phyloP scores from a whole-genome alignment of 2,329 filamentous ascomycete genomes.

The Trichophyton verrucosum region DNA sequence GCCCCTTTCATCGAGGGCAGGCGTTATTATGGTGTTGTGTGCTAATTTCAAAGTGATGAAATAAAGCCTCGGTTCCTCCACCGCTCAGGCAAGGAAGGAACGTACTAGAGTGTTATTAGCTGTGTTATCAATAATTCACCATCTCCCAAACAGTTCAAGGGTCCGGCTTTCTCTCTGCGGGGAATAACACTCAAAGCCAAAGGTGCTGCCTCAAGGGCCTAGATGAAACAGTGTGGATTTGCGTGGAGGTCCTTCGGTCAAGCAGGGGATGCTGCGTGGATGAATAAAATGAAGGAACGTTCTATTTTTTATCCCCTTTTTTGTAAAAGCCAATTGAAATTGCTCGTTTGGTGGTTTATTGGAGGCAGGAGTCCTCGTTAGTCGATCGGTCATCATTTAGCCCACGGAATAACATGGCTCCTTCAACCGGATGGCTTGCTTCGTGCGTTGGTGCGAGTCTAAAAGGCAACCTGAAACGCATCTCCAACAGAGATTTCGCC shows the following conservation, averaged over 20 bases:
- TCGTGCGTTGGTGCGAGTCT: not conserved
- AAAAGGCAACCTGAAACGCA: not conserved
- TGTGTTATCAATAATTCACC: not conserved
- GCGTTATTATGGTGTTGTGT: not conserved
- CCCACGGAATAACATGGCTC: not conserved
- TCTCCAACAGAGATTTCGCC: conserved; percentile 1
- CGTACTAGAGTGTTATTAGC: not conserved
- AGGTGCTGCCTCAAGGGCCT: not conserved
- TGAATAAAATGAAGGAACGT: not conserved
- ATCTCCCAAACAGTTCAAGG: not conserved
- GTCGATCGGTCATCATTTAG: not conserved
- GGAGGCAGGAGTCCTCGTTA: not conserved
- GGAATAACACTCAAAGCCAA: not conserved
- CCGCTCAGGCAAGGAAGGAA: not conserved
- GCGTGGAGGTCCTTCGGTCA: not conserved
- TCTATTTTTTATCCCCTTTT: not conserved
- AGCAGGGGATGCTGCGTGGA: not conserved
- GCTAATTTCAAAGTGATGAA: not conserved
- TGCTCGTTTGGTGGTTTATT: not conserved
- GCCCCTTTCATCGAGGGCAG: not conserved
- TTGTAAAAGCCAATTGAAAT: conserved; percentile 2
- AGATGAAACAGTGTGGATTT: not conserved
- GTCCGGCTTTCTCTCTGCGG: not conserved
- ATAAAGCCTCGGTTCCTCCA: not conserved
- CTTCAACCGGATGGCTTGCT: not conserved